Evolutionary conservation across 2,329 filamentous ascomycete species (phyloP).

Genomic region (Nothophaeocryptopus gaeumannii): DNA sequence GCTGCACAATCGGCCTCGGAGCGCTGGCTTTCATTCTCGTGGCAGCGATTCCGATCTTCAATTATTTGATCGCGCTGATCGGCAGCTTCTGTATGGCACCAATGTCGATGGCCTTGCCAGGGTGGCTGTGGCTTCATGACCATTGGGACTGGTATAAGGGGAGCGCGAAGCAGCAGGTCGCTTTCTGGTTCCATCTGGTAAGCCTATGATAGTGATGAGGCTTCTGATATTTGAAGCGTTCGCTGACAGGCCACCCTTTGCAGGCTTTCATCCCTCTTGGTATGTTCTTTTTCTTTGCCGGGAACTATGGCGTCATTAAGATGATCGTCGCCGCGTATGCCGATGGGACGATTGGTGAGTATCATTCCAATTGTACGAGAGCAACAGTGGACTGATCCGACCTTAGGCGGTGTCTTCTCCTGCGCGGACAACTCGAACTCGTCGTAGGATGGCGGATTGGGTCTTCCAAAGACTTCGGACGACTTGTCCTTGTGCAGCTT

Average conservation of each 20-base stretch:
- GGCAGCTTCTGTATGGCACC: slow-evolving; percentile 53
- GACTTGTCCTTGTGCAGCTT: too few relatives aligned
- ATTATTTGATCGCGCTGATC: slow-evolving; percentile 49
- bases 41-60: slow-evolving; percentile 54
- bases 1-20: slow-evolving; percentile 43
- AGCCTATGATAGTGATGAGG: too few relatives aligned
- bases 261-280: slow-evolving; percentile 42
- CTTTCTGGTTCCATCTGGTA: slow-evolving; percentile 40
- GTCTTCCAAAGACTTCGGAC: too few relatives aligned
- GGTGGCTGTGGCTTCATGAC: slow-evolving; percentile 53
- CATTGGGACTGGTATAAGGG: slow-evolving; percentile 43
- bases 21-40: slow-evolving; percentile 51
- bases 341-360: slow-evolving; percentile 42
- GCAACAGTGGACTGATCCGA: slow-evolving; percentile 3
- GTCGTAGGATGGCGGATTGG: background rate
- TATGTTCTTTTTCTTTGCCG: slow-evolving; percentile 47
- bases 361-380: too few relatives aligned
- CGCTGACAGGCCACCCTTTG: too few relatives aligned
- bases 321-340: slow-evolving; percentile 54
- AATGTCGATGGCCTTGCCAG: slow-evolving; percentile 48
- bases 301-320: slow-evolving; percentile 50
- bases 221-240: too few relatives aligned
- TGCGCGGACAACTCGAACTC: slow-evolving; percentile 47
- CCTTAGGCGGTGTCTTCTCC: slow-evolving; percentile 41
- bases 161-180: slow-evolving; percentile 32